These are phyloP conservation scores for Eucalyptus erythrocorys DNA, from an alignment of 345 rosid species.

Conservation along the genomic window DNA sequence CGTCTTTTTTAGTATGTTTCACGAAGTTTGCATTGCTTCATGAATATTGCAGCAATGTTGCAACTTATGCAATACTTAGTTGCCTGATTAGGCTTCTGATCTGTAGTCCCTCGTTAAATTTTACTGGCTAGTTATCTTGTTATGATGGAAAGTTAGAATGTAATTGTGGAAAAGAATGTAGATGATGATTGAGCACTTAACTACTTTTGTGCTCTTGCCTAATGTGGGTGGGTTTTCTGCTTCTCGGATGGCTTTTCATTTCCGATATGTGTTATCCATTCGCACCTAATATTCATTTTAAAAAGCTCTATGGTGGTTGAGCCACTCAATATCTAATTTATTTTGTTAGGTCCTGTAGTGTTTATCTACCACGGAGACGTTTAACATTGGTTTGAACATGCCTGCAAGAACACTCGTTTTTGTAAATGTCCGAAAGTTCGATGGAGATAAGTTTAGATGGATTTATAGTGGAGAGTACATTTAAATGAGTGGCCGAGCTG, in stretches of 20 bases:
- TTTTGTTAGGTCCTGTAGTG: slow-evolving; percentile 29
- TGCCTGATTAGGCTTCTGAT: neutral
- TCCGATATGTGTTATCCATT: neutral
- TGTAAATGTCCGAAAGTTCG: slow-evolving; percentile 95
- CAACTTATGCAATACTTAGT: neutral
- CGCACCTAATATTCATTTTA: neutral
- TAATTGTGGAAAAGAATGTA: neutral
- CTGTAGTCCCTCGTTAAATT: neutral
- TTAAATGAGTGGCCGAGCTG: slow-evolving; percentile 99
- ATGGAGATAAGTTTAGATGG: slow-evolving; percentile 98
- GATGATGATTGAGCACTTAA: neutral
- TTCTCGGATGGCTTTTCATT: neutral
- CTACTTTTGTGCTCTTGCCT: neutral
- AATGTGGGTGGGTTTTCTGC: neutral
- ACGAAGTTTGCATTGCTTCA: neutral
- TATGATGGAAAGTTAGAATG: neutral
- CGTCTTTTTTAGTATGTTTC: neutral
- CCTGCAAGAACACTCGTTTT: slow-evolving; percentile 98
- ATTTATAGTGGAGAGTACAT: slow-evolving; percentile 94
- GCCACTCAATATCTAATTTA: neutral
- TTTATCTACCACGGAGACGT: slow-evolving; percentile 97
- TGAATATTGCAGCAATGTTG: neutral
- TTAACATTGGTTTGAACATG: slow-evolving; percentile 97
- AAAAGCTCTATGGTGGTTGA: neutral
- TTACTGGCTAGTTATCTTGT: neutral